Percentiles rank a stretch among this genome's conserved stretches.
Conservation (phyloP, 2,329 filamentous ascomycete species). For the Colletotrichum sp. region DNA sequence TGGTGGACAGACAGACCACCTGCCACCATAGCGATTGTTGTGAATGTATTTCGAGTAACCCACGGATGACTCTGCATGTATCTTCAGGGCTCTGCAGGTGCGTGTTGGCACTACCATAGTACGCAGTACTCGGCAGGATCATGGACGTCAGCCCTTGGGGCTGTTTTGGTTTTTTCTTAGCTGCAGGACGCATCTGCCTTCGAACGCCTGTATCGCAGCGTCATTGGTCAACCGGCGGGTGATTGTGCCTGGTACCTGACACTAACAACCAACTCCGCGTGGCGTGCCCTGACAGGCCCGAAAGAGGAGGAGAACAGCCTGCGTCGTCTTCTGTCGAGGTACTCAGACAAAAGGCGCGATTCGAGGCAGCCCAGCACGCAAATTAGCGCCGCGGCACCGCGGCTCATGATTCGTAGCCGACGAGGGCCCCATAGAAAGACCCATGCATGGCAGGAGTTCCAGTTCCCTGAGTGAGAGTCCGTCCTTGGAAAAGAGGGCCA, state of each 20-base stretch:
- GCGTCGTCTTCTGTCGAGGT: neutral
- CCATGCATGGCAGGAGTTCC: neutral
- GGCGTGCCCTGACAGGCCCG: conserved; percentile 41
- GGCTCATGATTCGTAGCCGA: conserved; percentile 15
- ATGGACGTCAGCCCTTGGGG: conserved; percentile 6
- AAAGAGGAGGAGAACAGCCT: conserved; percentile 13
- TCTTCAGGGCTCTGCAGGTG: neutral
- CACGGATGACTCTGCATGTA: neutral
- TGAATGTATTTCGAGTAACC: neutral
- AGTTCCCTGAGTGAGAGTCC: neutral
- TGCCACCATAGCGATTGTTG: neutral
- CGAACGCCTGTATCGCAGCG: neutral
- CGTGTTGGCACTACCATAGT: neutral
- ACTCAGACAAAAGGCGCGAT: neutral
- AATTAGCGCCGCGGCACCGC: neutral
- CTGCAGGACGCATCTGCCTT: conserved; percentile 6
- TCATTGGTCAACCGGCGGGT: conserved; percentile 35
- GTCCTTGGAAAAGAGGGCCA: neutral
- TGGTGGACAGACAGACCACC: neutral
- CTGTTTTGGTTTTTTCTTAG: conserved; percentile 1
- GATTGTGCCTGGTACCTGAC: conserved; percentile 47
- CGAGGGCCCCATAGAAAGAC: neutral
- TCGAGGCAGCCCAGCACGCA: conserved; percentile 4
- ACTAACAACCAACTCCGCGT: conserved; percentile 36
- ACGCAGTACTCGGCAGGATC: neutral